These are phyloP conservation scores for Nasturtium officinale DNA, from an alignment of 345 rosid species.

Conservation along the genomic window DNA sequence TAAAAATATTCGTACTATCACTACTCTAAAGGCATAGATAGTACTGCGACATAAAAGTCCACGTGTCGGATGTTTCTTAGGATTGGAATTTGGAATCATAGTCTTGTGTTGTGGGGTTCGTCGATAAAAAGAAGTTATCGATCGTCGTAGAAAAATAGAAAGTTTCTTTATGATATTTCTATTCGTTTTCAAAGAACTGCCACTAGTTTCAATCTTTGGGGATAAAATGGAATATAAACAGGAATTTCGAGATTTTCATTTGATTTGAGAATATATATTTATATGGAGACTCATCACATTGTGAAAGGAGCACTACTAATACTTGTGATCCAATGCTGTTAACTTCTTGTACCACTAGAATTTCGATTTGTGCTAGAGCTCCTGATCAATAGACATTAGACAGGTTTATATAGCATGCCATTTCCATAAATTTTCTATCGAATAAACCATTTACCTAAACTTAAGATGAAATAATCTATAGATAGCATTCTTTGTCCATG, in stretches of 20 bases:
- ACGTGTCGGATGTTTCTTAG: constrained; percentile 34
- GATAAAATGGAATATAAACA: constrained; percentile 24
- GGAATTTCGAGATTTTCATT: constrained; percentile 10
- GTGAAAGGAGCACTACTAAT: constrained; percentile 3
- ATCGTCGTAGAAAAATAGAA: constrained; percentile 4
- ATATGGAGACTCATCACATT: constrained; percentile 25
- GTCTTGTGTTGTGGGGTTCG: constrained; percentile 35
- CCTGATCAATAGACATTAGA: neutral
- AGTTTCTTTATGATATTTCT: neutral
- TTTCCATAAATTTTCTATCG: neutral
- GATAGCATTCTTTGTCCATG: neutral
- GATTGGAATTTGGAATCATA: constrained; percentile 33
- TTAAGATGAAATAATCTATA: neutral
- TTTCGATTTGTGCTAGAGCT: neutral
- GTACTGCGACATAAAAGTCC: constrained; percentile 3
- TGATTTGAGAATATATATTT: constrained; percentile 13
- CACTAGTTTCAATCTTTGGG: neutral
- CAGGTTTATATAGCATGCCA: neutral
- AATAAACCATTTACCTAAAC: neutral
- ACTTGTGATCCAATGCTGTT: neutral
- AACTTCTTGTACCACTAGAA: neutral
- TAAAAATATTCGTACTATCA: constrained; percentile 26
- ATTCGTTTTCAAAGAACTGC: neutral
- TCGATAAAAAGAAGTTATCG: neutral
- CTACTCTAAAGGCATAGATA: constrained; percentile 23